Conservation (phyloP, 805 yeast species). For the Starmerella bombi region DNA sequence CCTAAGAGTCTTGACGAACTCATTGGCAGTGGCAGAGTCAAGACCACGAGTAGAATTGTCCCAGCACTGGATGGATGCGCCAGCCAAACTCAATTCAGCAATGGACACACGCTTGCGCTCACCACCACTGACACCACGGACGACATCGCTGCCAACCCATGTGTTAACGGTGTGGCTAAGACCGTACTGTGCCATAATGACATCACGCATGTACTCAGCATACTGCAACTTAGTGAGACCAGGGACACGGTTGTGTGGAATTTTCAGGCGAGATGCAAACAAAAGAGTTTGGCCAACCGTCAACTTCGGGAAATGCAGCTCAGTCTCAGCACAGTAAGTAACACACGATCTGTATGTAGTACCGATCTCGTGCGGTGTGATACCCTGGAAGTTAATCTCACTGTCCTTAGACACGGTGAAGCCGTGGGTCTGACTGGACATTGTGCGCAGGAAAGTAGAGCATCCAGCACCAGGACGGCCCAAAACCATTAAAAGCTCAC, state of each 20-base stretch:
- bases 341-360: constrained; percentile 40
- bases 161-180: constrained; percentile 46
- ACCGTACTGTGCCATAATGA: constrained; percentile 44
- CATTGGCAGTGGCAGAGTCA: constrained; percentile 73
- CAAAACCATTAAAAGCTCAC: constrained; percentile 56
- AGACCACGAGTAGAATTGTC: constrained; percentile 80
- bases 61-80: constrained; percentile 55
- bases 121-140: constrained; percentile 74
- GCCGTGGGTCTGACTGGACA: constrained; percentile 44
- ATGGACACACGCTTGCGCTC: constrained; percentile 75
- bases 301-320: constrained; percentile 62
- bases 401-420: constrained; percentile 39
- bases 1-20: constrained; percentile 54
- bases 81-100: constrained; percentile 59
- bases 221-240: constrained; percentile 36
- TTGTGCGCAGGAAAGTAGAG: constrained; percentile 51
- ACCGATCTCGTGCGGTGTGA: constrained; percentile 47
- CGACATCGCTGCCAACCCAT: constrained; percentile 47
- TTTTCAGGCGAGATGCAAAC: constrained; percentile 57
- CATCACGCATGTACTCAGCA: constrained; percentile 36
- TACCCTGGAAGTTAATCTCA: constrained; percentile 47
- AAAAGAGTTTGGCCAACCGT: constrained; percentile 61
- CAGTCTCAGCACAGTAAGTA: constrained; percentile 36
- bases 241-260: constrained; percentile 44
- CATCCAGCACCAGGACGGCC: constrained; percentile 78